A percentile compares a stretch with the other conserved stretches of the same genome.
Conservation (phyloP, 768 basidiomycete genomes). For the Mycena kentingensis region DNA sequence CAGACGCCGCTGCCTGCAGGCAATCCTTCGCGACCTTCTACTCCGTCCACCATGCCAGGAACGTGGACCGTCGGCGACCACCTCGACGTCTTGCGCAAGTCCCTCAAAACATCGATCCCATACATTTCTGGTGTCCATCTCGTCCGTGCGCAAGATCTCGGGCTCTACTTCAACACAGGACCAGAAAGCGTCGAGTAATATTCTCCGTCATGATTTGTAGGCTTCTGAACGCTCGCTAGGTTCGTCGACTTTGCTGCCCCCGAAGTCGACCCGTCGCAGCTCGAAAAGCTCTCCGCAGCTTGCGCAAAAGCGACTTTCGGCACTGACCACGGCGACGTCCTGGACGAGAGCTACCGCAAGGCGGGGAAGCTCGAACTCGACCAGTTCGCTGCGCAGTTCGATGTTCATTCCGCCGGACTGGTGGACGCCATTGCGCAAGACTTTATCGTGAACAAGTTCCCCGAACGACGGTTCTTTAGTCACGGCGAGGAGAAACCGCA, state of each 20-base stretch:
- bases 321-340: constrained; percentile 22
- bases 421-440: constrained; percentile 23
- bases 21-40: too few species aligned
- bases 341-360: constrained; percentile 33
- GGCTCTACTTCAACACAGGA: not conserved
- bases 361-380: constrained; percentile 28
- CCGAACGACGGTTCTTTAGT: not conserved
- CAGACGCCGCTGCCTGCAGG: too few species aligned
- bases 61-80: not conserved
- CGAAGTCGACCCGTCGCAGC: not conserved
- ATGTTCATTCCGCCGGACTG: constrained; percentile 26
- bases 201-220: not conserved
- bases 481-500: constrained; percentile 19
- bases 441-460: constrained; percentile 4
- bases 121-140: constrained; percentile 8
- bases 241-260: constrained; percentile 2
- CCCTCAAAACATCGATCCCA: not conserved
- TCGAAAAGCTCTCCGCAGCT: not conserved
- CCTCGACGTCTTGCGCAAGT: not conserved
- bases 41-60: not conserved
- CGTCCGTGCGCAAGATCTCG: constrained; percentile 1
- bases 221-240: not conserved
- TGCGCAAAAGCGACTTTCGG: constrained; percentile 32
- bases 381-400: constrained; percentile 30
- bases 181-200: not conserved